Evolutionary conservation across 345 rosid genomes (phyloP).

Genomic region (Boechera divaricarpa): DNA sequence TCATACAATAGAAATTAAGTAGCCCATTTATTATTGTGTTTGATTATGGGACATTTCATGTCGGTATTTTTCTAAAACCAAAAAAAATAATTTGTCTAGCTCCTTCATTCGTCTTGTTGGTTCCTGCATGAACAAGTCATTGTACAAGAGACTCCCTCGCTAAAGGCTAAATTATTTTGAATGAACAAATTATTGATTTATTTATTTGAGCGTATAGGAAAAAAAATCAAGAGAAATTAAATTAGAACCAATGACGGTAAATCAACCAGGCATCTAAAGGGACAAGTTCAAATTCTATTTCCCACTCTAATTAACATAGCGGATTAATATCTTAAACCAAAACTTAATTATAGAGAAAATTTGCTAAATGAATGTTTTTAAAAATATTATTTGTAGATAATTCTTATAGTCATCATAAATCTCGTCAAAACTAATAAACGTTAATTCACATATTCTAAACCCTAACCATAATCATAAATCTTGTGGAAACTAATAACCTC

Average conservation of each 20-base stretch:
- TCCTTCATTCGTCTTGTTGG: slow-evolving; percentile 7
- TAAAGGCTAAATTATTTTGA: background rate
- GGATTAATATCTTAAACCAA: background rate
- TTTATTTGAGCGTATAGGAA: too few species aligned
- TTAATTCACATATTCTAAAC: background rate
- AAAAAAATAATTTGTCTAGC: background rate
- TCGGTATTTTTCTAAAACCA: background rate
- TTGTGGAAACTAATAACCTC: background rate
- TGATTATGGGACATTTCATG: slow-evolving; percentile 12
- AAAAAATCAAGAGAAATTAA: too few species aligned
- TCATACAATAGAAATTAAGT: background rate
- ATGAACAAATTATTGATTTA: too few species aligned
- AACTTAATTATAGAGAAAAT: background rate
- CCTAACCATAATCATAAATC: background rate
- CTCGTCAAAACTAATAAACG: background rate
- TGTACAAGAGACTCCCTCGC: slow-evolving; percentile 12
- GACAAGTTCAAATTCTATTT: background rate
- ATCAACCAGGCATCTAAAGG: background rate
- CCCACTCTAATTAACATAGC: background rate
- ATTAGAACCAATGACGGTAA: too few species aligned
- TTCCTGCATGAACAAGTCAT: slow-evolving; percentile 17
- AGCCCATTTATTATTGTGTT: background rate
- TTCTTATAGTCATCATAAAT: background rate
- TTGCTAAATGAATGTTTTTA: background rate
- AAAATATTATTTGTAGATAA: too few species aligned